Conservation (phyloP, 2,329 filamentous ascomycete species). For the Lachnellula cervina region DNA sequence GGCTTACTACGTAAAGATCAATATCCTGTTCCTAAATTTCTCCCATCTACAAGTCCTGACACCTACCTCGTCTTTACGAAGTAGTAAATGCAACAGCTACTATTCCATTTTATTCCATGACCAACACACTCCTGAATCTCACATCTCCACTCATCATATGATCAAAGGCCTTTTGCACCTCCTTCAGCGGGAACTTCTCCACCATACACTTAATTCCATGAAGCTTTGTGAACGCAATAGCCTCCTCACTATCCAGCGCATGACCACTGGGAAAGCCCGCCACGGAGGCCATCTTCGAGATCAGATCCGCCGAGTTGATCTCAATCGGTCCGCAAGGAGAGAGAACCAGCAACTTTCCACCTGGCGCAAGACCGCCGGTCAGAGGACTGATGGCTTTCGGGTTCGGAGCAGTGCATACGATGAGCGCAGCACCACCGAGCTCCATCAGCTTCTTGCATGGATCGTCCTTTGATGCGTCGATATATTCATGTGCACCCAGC, state of each 20-base stretch:
- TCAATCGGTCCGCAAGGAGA: conserved; percentile 45
- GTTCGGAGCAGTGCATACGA: conserved; percentile 60
- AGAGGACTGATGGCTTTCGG: conserved; percentile 49
- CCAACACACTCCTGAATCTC: conserved; percentile 27
- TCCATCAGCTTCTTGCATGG: conserved; percentile 44
- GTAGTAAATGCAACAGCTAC: too few species aligned
- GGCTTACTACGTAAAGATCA: too few species aligned
- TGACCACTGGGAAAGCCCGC: conserved; percentile 61
- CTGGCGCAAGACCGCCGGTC: conserved; percentile 46
- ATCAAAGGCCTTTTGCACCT: conserved; percentile 32
- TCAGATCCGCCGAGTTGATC: conserved; percentile 39
- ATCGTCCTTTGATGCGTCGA: conserved; percentile 51
- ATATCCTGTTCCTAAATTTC: too few species aligned
- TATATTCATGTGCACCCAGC: conserved; percentile 57
- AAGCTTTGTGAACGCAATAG: conserved; percentile 58
- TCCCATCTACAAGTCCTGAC: too few species aligned
- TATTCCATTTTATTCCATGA: conserved; percentile 15
- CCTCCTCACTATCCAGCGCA: conserved; percentile 58
- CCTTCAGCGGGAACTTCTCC: conserved; percentile 57
- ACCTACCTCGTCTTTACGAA: too few species aligned
- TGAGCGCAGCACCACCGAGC: conserved; percentile 57
- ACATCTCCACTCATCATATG: conserved; percentile 27
- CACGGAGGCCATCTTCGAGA: conserved; percentile 52
- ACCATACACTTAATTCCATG: conserved; percentile 61
- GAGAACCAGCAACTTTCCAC: conserved; percentile 57